Evolutionary conservation across 805 yeast species (phyloP), one percentile per base, ranked within the genome.

Genomic region (Wickerhamomyces ciferrii): DNA sequence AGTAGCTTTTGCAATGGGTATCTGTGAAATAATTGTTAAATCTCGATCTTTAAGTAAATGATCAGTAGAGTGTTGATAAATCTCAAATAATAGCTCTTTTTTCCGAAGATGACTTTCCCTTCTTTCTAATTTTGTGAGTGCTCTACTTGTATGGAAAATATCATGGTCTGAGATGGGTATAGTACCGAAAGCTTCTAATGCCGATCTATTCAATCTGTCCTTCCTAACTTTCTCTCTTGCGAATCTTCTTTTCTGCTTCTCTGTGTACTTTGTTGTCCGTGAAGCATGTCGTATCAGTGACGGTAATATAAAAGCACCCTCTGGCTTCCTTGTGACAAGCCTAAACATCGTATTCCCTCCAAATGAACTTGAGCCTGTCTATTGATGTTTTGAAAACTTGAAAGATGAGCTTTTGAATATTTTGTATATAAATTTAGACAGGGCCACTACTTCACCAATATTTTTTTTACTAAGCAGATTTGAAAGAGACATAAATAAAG

Each of bases 391-490:
- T 14, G 11, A 27, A 23, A 23, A 8, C 8, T 23, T 23, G 5
- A 8, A 14, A 9, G 31, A 27, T 27, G 31, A 27, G 31, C 14
- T 27, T 27, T 14, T 27, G 14, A 10, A 8, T 27, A 10, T 27
- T 27, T 13, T 27, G 31, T 27, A 10, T 10, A 8, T 10, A 27
- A 66, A 46, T 64, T 60, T 29, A 38, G 32, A 0, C 55, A 60
- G 19, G 55, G 70, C 41, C 44, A 47, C 4, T 32, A 48, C 4
- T 43, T 68, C 21, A 59, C 69, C 3, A 42, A 47, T 10, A 53
- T 62, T 5, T n/a, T n/a, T n/a, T n/a, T n/a, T n/a, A n/a, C n/a
- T n/a, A n/a, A n/a, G n/a, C n/a, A n/a, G n/a, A n/a, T n/a, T n/a
- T n/a, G n/a, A n/a, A n/a, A n/a, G n/a, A n/a, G n/a, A n/a, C n/a